Percentiles rank a stretch among this genome's conserved stretches.
These are phyloP conservation scores for Neonectria sp. DNA, from an alignment of 2,329 filamentous ascomycete species.

Conservation along the genomic window DNA sequence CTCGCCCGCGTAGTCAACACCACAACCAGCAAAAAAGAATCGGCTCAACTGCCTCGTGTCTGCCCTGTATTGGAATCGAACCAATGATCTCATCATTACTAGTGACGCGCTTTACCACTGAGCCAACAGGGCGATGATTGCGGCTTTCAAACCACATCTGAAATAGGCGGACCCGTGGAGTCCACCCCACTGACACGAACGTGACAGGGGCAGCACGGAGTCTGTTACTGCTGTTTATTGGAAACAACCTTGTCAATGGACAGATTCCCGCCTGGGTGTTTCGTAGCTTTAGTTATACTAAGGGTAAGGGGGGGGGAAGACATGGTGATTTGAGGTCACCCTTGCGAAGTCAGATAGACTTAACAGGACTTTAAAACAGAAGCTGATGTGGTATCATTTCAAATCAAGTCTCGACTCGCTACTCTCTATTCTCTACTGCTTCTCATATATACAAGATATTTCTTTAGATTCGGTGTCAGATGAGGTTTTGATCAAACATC, in stretches of 20 bases:
- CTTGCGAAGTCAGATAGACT: neutral
- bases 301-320: neutral
- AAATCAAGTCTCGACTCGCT: neutral
- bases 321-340: neutral
- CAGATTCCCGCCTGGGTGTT: neutral
- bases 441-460: neutral
- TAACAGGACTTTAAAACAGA: neutral
- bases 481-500: neutral
- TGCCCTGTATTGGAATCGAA: slow-evolving; percentile 39
- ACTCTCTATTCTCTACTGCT: neutral
- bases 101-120: slow-evolving; percentile 39
- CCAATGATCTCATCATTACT: slow-evolving; percentile 38
- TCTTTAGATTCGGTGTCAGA: neutral
- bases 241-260: neutral
- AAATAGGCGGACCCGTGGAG: neutral
- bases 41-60: neutral
- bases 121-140: slow-evolving; percentile 7
- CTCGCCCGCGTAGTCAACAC: no score
- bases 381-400: neutral
- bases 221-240: neutral
- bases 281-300: neutral
- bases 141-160: neutral
- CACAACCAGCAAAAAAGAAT: slow-evolving; percentile 8
- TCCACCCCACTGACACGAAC: neutral
- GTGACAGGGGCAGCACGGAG: neutral